Conservation (phyloP, 352 stramenopile species). For the Phytophthora citrophthora region DNA sequence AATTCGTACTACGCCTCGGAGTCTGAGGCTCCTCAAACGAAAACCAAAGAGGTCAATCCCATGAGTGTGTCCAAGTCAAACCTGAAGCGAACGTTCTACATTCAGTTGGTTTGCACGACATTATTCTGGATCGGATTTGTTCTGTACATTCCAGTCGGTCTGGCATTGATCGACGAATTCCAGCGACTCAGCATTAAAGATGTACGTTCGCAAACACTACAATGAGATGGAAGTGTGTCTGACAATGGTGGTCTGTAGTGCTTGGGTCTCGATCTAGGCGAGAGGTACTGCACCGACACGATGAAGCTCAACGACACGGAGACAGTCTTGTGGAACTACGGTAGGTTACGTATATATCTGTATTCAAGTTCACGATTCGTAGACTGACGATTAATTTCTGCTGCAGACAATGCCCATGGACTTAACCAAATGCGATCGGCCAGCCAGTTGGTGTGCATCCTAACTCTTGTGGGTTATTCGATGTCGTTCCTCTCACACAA, state of each 20-base stretch:
- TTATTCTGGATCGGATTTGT: conserved; percentile 76
- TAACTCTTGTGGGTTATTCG: conserved; percentile 57
- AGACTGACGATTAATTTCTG: neutral
- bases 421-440: conserved; percentile 60
- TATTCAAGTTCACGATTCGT: no score
- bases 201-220: conserved; percentile 8
- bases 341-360: conserved; percentile 22
- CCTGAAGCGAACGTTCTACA: conserved; percentile 39
- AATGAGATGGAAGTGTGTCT: neutral
- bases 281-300: conserved; percentile 63
- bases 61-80: conserved; percentile 29
- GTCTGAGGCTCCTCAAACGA: neutral
- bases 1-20: conserved; percentile 17
- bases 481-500: conserved; percentile 55
- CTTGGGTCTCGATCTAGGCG: conserved; percentile 47
- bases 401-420: conserved; percentile 28
- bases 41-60: conserved; percentile 8
- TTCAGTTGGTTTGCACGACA: conserved; percentile 41
- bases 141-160: conserved; percentile 71
- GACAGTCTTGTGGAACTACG: conserved; percentile 80
- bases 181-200: conserved; percentile 54
- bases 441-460: conserved; percentile 49
- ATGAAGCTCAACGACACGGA: conserved; percentile 54
- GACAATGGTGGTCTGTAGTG: conserved; percentile 33
- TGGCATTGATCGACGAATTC: conserved; percentile 51